These are phyloP conservation scores for Pulveroboletus sp. DNA, from an alignment of 768 basidiomycete genomes.

Conservation along the genomic window DNA sequence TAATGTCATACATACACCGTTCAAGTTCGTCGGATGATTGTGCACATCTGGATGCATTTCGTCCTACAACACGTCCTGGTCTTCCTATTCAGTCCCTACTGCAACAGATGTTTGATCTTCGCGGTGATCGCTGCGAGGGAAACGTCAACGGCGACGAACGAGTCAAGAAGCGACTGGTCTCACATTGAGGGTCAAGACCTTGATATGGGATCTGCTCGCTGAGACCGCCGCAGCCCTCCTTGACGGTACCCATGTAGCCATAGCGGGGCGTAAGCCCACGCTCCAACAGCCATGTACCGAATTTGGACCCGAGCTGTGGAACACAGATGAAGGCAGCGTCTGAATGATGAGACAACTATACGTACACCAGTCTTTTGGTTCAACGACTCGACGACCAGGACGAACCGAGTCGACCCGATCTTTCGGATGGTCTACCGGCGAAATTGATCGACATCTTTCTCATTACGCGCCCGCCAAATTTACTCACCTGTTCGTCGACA, in stretches of 20 bases:
- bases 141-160: not conserved
- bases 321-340: not conserved
- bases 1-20: not conserved
- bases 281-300: constrained; percentile 84
- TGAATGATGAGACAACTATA: not conserved
- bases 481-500: constrained; percentile 70
- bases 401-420: constrained; percentile 71
- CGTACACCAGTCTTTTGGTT: constrained; percentile 84
- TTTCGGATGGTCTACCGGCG: constrained; percentile 52
- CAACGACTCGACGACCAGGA: constrained; percentile 80
- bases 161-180: constrained; percentile 27
- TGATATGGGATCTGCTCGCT: constrained; percentile 84
- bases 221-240: constrained; percentile 74
- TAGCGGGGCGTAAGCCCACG: constrained; percentile 77
- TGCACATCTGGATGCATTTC: not conserved
- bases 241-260: constrained; percentile 74
- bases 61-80: not conserved
- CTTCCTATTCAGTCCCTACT: constrained; percentile 7
- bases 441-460: not conserved
- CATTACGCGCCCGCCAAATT: not conserved
- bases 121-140: constrained; percentile 40
- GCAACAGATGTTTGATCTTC: constrained; percentile 42
- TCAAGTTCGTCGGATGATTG: too few relatives aligned
- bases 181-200: constrained; percentile 74
- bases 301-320: constrained; percentile 67